A percentile compares a stretch with the other conserved stretches of the same genome.
Evolutionary conservation across 2,329 filamentous ascomycete genomes (phyloP).

Genomic region (Diaporthe batatas): DNA sequence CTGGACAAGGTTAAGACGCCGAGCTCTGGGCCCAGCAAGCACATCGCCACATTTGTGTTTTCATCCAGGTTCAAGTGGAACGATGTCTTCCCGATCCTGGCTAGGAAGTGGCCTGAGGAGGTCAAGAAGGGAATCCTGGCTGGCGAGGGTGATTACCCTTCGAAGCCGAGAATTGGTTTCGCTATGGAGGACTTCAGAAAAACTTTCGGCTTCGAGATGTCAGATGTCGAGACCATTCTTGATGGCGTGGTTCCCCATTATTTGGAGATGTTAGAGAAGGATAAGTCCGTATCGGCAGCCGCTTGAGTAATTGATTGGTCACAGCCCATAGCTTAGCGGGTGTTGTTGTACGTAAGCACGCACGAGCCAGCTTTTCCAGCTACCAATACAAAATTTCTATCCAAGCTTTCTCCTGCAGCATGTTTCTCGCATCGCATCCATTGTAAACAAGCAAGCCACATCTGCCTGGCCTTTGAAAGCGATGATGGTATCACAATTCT

Average conservation of each 20-base stretch:
- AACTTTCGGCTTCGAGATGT: conserved; percentile 36
- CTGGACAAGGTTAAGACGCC: conserved; percentile 36
- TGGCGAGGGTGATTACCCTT: conserved; percentile 39
- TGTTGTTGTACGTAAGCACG: conserved; percentile 36
- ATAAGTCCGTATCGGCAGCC: not conserved
- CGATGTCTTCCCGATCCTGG: conserved; percentile 32
- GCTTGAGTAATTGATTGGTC: not conserved
- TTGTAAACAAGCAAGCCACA: not conserved
- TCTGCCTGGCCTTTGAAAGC: not conserved
- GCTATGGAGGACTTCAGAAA: conserved; percentile 15
- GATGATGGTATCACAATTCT: not conserved
- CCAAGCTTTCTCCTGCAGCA: not conserved
- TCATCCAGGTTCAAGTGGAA: conserved; percentile 36
- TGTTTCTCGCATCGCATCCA: not conserved
- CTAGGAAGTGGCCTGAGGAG: conserved; percentile 40
- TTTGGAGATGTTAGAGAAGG: conserved; percentile 39
- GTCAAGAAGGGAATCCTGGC: conserved; percentile 39
- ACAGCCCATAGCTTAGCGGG: no score
- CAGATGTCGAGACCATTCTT: conserved; percentile 39
- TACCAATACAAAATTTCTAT: conserved; percentile 28
- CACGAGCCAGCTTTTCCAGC: not conserved
- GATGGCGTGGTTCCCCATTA: conserved; percentile 38
- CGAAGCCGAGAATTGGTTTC: conserved; percentile 35
- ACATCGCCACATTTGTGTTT: conserved; percentile 34
- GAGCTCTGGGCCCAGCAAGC: conserved; percentile 28